Evolutionary conservation across 805 yeast species (phyloP).

Genomic region (Saccharomycopsis oosterbeekiorum): DNA sequence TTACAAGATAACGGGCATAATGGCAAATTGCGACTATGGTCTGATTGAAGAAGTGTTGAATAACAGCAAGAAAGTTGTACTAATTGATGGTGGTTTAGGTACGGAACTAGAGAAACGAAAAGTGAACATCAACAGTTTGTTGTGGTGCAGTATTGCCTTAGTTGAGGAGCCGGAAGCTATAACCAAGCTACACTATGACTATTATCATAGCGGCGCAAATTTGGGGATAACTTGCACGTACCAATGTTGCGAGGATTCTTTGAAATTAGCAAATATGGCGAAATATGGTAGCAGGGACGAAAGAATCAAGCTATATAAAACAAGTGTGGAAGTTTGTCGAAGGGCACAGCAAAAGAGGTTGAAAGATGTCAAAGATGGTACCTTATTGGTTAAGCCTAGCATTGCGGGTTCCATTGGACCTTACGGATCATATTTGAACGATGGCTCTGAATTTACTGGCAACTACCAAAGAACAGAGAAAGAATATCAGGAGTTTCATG

Average conservation of each 20-base stretch:
- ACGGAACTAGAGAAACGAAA: slow-evolving; percentile 48
- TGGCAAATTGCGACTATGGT: not conserved
- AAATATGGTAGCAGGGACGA: not conserved
- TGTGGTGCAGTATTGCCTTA: slow-evolving; percentile 57
- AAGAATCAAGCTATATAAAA: slow-evolving; percentile 17
- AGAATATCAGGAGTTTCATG: slow-evolving; percentile 40
- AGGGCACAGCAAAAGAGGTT: slow-evolving; percentile 17
- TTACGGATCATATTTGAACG: slow-evolving; percentile 58
- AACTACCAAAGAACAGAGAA: slow-evolving; percentile 37
- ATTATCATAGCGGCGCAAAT: slow-evolving; percentile 45
- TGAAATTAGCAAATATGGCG: slow-evolving; percentile 23
- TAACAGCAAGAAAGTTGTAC: slow-evolving; percentile 2
- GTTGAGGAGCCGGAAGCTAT: slow-evolving; percentile 35
- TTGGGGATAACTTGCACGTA: slow-evolving; percentile 48
- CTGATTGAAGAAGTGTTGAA: not conserved
- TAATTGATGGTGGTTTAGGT: slow-evolving; percentile 56
- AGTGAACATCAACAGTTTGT: slow-evolving; percentile 33
- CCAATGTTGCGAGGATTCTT: slow-evolving; percentile 42
- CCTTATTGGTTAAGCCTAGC: not conserved
- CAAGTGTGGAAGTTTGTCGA: slow-evolving; percentile 22
- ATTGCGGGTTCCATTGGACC: slow-evolving; percentile 65
- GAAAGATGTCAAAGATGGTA: not conserved
- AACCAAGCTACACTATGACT: slow-evolving; percentile 39
- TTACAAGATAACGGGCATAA: not conserved
- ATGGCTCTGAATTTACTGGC: slow-evolving; percentile 70